phyloP scores from a whole-genome alignment of 2,329 filamentous ascomycete species.

The Alternaria sp. region DNA sequence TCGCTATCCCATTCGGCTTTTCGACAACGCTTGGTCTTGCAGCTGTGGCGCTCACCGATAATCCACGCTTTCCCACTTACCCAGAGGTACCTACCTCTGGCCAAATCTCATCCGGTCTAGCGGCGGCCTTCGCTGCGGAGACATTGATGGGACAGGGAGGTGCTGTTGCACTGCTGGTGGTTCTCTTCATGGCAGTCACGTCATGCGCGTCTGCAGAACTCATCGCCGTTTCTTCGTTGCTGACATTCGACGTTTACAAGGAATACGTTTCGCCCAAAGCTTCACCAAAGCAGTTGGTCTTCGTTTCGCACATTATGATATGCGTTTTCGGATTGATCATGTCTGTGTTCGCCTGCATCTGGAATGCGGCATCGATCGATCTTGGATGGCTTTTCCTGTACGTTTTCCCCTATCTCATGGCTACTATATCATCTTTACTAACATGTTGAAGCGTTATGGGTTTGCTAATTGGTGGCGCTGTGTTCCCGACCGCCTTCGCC shows the following conservation, averaged over 20 bases:
- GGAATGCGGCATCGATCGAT: conserved; percentile 52
- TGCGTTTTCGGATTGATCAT: conserved; percentile 53
- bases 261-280: conserved; percentile 53
- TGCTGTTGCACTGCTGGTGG: conserved; percentile 40
- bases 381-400: conserved; percentile 53
- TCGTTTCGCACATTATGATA: conserved; percentile 53
- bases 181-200: conserved; percentile 50
- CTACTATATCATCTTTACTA: conserved; percentile 6
- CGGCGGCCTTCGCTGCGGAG: conserved; percentile 42
- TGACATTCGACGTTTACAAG: conserved; percentile 58
- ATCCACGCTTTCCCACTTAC: conserved; percentile 56
- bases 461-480: conserved; percentile 54
- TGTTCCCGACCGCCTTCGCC: conserved; percentile 52
- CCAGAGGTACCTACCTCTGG: conserved; percentile 40
- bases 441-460: conserved; percentile 47
- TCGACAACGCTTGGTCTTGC: conserved; percentile 58
- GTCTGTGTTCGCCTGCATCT: conserved; percentile 52
- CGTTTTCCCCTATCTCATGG: not conserved
- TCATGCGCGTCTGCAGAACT: conserved; percentile 52
- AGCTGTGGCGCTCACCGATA: conserved; percentile 56
- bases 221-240: conserved; percentile 52
- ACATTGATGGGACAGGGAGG: conserved; percentile 42
- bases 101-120: conserved; percentile 42
- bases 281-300: conserved; percentile 48
- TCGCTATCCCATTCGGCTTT: conserved; percentile 59